phyloP scores from a whole-genome alignment of 306 rosid genomes.

The Dryas alaskensis region DNA sequence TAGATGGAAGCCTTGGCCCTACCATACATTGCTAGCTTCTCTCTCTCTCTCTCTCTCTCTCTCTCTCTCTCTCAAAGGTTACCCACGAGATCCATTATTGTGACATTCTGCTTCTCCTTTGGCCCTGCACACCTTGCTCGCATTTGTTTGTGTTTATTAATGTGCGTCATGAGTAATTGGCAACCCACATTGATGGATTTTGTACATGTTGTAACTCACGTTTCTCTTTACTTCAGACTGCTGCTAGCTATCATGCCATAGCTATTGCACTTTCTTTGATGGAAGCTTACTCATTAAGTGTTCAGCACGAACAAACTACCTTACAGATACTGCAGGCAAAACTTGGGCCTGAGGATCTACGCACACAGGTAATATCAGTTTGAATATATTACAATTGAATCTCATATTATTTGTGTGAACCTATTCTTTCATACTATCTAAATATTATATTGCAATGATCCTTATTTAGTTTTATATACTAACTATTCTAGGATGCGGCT shows the following conservation, averaged over 20 bases:
- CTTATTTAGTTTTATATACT: background rate
- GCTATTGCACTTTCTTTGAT: conserved; percentile 98
- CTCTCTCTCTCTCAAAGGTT: background rate
- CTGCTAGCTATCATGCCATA: conserved; percentile 99
- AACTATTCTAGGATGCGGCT: conserved; percentile 79
- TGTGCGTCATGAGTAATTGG: background rate
- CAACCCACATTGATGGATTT: background rate
- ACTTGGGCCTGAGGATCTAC: conserved; percentile 91
- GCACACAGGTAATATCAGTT: conserved; percentile 70
- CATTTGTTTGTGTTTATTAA: background rate
- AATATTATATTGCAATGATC: background rate
- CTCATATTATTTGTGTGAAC: conserved; percentile 1
- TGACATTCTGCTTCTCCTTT: background rate
- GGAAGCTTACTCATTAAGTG: conserved; percentile 96
- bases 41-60: background rate
- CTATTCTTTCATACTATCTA: conserved; percentile 18
- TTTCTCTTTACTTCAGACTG: conserved; percentile 60
- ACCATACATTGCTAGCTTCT: too few species aligned
- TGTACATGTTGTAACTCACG: conserved; percentile 11
- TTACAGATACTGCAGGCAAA: conserved; percentile 92
- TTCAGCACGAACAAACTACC: conserved; percentile 97
- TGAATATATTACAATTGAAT: conserved; percentile 11
- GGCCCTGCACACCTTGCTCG: background rate
- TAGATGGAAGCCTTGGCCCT: too few species aligned
- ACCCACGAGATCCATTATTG: background rate